A percentile compares a stretch with the other conserved stretches of the same genome.
Evolutionary conservation across 768 basidiomycete genomes (phyloP).

Genomic region (Lactarius psammicola): DNA sequence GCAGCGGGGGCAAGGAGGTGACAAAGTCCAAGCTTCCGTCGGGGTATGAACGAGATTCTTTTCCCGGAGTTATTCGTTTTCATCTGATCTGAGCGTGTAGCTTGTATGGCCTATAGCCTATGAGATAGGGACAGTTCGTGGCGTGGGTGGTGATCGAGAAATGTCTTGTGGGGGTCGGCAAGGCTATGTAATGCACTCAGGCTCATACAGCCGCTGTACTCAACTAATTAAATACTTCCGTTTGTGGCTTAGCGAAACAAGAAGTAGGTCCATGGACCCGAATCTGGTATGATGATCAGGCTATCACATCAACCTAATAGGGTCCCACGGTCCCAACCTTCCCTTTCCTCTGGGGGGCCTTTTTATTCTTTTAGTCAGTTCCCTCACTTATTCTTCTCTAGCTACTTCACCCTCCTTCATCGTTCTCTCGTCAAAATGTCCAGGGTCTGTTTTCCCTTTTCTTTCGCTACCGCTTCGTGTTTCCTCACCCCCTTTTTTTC

Average conservation of each 20-base stretch:
- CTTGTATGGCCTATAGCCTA: not conserved
- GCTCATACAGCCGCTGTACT: no score
- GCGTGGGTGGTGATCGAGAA: not conserved
- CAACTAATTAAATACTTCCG: no score
- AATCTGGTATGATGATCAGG: not conserved
- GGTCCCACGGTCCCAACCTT: not conserved
- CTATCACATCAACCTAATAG: not conserved
- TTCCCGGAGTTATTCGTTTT: no score
- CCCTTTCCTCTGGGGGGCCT: not conserved
- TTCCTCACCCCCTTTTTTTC: not conserved
- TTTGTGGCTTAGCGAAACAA: no score
- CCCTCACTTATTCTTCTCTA: not conserved
- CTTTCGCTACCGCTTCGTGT: not conserved
- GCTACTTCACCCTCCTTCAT: not conserved
- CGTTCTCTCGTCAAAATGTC: slow-evolving; percentile 33
- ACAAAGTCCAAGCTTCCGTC: not conserved
- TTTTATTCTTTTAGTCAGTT: not conserved
- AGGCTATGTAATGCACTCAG: no score
- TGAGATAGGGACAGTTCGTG: not conserved
- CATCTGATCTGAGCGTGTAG: not conserved
- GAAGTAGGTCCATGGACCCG: not conserved
- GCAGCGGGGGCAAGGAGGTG: no score
- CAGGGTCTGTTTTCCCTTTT: slow-evolving; percentile 32
- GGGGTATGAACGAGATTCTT: not conserved
- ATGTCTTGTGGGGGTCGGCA: no score